A percentile compares a stretch with the other conserved stretches of the same genome.
Conservation (phyloP, 2,329 filamentous ascomycete species). For the Beauveria brongniartii region DNA sequence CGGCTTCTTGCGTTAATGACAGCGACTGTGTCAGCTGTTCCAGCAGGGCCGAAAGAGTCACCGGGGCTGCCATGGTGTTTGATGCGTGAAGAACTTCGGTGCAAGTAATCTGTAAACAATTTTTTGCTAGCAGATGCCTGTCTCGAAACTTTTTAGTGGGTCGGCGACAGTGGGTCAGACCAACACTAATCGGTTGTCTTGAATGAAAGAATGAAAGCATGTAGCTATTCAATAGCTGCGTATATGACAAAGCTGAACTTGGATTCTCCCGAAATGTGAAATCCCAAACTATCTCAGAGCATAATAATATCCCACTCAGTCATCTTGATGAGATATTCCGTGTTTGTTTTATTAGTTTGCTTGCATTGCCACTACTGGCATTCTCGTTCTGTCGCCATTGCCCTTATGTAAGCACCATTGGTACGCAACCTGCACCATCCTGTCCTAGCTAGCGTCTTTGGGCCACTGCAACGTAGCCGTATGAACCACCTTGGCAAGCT, state of each 20-base stretch:
- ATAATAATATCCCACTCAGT: too few relatives aligned
- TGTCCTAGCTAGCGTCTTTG: not conserved
- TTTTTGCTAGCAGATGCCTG: constrained; percentile 7
- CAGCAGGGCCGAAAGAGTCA: constrained; percentile 41
- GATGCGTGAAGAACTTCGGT: not conserved
- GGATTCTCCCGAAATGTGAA: too few relatives aligned
- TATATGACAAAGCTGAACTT: not conserved
- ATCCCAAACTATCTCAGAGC: too few relatives aligned
- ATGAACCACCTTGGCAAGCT: constrained; percentile 1
- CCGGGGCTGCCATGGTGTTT: constrained; percentile 38
- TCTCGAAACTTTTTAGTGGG: constrained; percentile 18
- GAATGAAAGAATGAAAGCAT: not conserved
- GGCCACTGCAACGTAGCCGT: not conserved
- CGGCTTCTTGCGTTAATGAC: constrained; percentile 56
- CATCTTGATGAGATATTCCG: too few relatives aligned
- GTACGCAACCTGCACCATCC: not conserved
- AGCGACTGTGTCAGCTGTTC: constrained; percentile 51
- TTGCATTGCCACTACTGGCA: not conserved
- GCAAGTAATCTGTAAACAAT: not conserved
- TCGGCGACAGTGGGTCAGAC: not conserved
- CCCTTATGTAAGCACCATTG: constrained; percentile 1
- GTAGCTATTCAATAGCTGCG: not conserved
- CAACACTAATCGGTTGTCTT: not conserved
- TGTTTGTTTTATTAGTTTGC: not conserved
- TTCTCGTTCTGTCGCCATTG: not conserved